Base-by-base conservation (phyloP, 164 flowering plant species). In the Dillenia suffruticosa region DNA sequence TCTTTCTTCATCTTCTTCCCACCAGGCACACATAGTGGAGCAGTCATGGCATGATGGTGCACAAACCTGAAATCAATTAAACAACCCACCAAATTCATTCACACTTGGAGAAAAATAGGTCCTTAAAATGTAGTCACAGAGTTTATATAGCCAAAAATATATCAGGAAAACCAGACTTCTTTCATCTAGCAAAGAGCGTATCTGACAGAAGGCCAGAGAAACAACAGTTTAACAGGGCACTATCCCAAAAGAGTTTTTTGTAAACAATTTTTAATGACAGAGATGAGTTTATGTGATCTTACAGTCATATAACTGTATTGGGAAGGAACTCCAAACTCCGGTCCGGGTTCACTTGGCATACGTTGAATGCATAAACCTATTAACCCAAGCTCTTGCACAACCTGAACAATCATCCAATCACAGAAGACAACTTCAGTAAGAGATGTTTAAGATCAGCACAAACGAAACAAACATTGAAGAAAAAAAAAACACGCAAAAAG, bases 11-110 rank as follows among this genome's bases (percentile, higher is more conserved):
- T 89, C 88, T 88, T 94, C 99, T 79, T 91, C 99, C 99, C 99
- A 94, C 99, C 99, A 94, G 64, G 97, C 99, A 67, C 99, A 96
- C 73, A 91, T 58, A 50, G 99, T 89, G 16, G 99, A 91, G 76
- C 93, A 86, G 73, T 94, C 99, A 69, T 94, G 99, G 67, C 99
- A 94, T 60, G 99, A 94, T 50, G 99, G 96, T 69, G 99, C 97
- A 76, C 97, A 91, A 53, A 89, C 99, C 99, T 90, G 72, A 59
- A 45, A 58, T 1, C 40, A 32, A 56, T 16, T 32, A 24, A 9
- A 13, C 26, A 51, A 45, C 44, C 16, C 5, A 52, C 11, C 45
- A 12, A 43, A 56, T 49, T 56, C 24, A 68, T 24, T 14, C 11
- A 49, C 51, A 50, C 15, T 9, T 47, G 22, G 43, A 19, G 11